These are phyloP conservation scores for Medicago ruthenica DNA, from an alignment of 306 rosid genomes.

Conservation along the genomic window DNA sequence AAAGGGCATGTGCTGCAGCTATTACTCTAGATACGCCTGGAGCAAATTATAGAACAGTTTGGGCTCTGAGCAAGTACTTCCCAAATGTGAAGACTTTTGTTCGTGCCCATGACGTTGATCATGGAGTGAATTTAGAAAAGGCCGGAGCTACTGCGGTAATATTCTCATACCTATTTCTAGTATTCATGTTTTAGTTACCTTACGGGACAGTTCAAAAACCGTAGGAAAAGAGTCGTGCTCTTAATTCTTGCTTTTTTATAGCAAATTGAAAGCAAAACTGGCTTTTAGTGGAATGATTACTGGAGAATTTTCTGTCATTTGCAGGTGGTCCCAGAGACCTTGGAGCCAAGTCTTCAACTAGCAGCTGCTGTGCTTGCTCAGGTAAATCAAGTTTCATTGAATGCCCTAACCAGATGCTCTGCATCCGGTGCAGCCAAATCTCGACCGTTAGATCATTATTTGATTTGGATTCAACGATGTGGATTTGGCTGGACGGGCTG, in stretches of 20 bases:
- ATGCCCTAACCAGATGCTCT: background rate
- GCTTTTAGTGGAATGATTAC: conserved; percentile 20
- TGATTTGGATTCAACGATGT: background rate
- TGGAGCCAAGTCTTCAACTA: conserved; percentile 99
- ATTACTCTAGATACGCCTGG: conserved; percentile 93
- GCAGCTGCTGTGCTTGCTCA: conserved; percentile 99
- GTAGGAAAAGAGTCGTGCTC: conserved; percentile 1
- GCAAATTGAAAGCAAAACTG: conserved; percentile 26
- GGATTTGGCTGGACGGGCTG: background rate
- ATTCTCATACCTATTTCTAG: conserved; percentile 38
- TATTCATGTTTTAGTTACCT: conserved; percentile 37
- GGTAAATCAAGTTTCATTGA: conserved; percentile 54
- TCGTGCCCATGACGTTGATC: conserved; percentile 99
- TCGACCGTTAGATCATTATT: background rate
- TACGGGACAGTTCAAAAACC: conserved; percentile 1
- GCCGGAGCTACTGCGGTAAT: conserved; percentile 99
- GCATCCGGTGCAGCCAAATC: background rate
- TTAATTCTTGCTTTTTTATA: conserved; percentile 24
- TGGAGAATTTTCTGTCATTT: conserved; percentile 38
- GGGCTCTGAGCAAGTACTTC: conserved; percentile 99
- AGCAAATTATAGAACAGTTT: conserved; percentile 97
- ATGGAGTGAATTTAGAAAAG: conserved; percentile 98
- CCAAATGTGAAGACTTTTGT: conserved; percentile 98
- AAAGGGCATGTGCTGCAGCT: conserved; percentile 99
- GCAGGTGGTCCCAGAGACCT: conserved; percentile 99